Evolutionary conservation across 331 rosid species (phyloP).

Genomic region (Rhamnella rubrinervis): DNA sequence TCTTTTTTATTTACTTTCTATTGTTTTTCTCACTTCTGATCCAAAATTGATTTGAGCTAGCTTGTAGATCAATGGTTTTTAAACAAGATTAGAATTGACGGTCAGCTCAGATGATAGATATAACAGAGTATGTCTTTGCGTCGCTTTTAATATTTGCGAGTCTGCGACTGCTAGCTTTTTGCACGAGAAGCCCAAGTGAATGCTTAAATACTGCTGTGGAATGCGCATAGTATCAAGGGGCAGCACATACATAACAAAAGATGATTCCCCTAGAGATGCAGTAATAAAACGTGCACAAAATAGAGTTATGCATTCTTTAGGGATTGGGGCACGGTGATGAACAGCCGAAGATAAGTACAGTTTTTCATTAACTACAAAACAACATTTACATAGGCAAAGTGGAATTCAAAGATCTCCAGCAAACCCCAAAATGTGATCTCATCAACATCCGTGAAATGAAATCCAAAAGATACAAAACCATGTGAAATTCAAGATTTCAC

Average conservation of each 20-base stretch:
- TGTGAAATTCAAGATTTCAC: slow-evolving; percentile 24
- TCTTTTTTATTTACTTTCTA: too few relatives aligned
- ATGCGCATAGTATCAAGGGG: too few relatives aligned
- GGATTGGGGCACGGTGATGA: not conserved
- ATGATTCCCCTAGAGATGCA: too few relatives aligned
- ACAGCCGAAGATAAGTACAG: slow-evolving; percentile 2
- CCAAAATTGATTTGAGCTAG: too few relatives aligned
- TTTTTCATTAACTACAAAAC: slow-evolving; percentile 20
- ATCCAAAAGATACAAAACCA: not conserved
- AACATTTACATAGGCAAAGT: slow-evolving; percentile 22
- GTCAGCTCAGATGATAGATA: too few relatives aligned
- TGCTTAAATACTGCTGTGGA: too few relatives aligned
- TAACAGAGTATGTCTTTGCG: too few relatives aligned
- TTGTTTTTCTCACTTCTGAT: too few relatives aligned
- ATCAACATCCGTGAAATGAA: slow-evolving; percentile 10
- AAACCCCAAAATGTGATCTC: slow-evolving; percentile 59
- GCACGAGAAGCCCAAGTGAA: too few relatives aligned
- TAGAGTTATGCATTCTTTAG: not conserved
- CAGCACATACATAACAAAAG: too few relatives aligned
- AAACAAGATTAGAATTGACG: slow-evolving; percentile 8
- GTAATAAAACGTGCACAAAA: not conserved
- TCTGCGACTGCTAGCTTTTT: too few relatives aligned
- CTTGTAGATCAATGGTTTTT: not conserved
- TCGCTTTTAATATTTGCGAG: too few relatives aligned
- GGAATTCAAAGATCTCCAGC: slow-evolving; percentile 42